Conservation (phyloP, 805 yeast genomes). For the Brettanomyces sp. region DNA sequence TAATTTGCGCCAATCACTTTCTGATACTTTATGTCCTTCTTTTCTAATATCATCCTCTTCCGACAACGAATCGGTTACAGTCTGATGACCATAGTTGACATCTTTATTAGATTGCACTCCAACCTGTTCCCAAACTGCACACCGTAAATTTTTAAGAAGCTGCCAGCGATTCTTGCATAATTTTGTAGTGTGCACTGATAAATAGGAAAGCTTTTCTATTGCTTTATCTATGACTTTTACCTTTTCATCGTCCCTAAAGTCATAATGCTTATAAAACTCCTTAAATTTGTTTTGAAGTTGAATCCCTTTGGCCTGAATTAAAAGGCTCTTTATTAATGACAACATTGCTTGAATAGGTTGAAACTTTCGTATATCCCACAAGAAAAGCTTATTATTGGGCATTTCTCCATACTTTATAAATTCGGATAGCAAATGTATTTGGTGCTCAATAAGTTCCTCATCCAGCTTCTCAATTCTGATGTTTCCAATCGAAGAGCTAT, state of each 20-base stretch:
- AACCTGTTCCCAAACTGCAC: conserved; percentile 15
- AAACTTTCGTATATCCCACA: conserved; percentile 19
- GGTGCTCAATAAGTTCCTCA: conserved; percentile 7
- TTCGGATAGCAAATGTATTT: conserved; percentile 13
- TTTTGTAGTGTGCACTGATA: conserved; percentile 19
- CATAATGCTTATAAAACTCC: not conserved
- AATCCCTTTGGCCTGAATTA: conserved; percentile 7
- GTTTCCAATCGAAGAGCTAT: conserved; percentile 9
- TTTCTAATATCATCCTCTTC: conserved; percentile 3
- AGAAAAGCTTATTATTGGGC: conserved; percentile 13
- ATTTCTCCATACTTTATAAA: conserved; percentile 14
- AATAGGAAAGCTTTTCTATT: conserved; percentile 12
- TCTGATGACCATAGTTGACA: not conserved
- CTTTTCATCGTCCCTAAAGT: conserved; percentile 6
- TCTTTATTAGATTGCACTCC: not conserved
- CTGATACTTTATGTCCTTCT: conserved; percentile 1
- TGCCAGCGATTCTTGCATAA: conserved; percentile 22
- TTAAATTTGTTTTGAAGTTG: not conserved
- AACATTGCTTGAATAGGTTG: conserved; percentile 19
- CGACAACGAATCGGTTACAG: conserved; percentile 1
- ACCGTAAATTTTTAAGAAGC: conserved; percentile 13
- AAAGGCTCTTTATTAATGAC: conserved; percentile 9
- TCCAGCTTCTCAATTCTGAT: conserved; percentile 4
- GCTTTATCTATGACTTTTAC: conserved; percentile 10
- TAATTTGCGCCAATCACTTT: conserved; percentile 11